Evolutionary conservation across 257 asterid species (phyloP).

Genomic region (Ballota nigra): DNA sequence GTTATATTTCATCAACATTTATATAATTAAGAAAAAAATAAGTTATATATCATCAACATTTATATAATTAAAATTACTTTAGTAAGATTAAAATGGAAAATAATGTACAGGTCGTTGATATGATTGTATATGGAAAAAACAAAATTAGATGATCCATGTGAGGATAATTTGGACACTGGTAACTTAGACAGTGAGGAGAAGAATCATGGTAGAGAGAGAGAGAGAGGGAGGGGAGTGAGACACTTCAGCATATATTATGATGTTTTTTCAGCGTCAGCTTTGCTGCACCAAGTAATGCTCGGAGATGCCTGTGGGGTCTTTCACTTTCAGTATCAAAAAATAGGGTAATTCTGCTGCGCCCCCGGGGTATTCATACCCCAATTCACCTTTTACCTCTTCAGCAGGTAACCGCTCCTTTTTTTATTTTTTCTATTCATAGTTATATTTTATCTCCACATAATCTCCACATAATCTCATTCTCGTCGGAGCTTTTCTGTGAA

Average conservation of each 20-base stretch:
- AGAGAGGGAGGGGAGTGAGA: background rate
- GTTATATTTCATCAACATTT: too few species aligned
- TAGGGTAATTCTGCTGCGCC: too few species aligned
- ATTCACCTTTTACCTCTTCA: too few species aligned
- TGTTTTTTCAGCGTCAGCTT: background rate
- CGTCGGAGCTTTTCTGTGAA: too few species aligned
- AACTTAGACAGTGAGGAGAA: background rate
- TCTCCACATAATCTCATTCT: too few species aligned
- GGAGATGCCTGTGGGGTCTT: background rate
- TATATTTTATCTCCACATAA: too few species aligned
- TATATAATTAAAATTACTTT: background rate
- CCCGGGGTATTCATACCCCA: too few species aligned
- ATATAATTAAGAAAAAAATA: too few species aligned
- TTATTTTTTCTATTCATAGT: too few species aligned
- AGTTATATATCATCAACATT: too few species aligned
- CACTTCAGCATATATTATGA: background rate
- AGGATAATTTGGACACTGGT: constrained; percentile 4
- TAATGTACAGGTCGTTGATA: background rate
- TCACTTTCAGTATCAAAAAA: background rate
- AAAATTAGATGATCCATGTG: constrained; percentile 15
- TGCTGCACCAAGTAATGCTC: background rate
- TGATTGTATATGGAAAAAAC: background rate
- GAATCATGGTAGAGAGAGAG: background rate
- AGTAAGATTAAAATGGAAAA: background rate
- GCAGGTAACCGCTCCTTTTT: too few species aligned